Conservation (phyloP, 1,284 basidiomycete genomes). For the Inonotus hispidus region DNA sequence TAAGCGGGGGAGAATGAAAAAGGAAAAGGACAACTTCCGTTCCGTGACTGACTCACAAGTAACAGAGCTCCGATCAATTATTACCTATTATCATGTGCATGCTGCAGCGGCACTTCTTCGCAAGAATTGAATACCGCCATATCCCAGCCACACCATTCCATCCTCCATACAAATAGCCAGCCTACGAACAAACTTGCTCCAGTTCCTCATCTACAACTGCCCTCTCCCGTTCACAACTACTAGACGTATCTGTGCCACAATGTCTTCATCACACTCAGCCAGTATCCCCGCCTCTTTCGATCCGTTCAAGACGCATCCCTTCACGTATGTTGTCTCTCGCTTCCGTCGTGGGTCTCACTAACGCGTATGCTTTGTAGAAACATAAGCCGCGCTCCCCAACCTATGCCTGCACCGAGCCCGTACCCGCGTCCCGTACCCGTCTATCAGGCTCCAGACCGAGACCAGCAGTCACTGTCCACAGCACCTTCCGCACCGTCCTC, state of each 20-base stretch:
- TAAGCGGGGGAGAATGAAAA: not conserved
- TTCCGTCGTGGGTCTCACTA: no score
- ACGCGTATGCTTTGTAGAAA: conserved; percentile 30
- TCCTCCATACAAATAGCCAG: conserved; percentile 9
- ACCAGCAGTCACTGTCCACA: conserved; percentile 19
- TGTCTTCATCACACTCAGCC: conserved; percentile 18
- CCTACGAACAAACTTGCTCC: not conserved
- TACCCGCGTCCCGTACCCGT: conserved; percentile 39
- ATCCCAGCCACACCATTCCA: not conserved
- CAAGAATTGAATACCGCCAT: not conserved
- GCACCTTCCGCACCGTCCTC: conserved; percentile 11
- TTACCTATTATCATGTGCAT: not conserved
- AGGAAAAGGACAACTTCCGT: not conserved
- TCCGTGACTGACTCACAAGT: not conserved
- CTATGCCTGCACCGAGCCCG: conserved; percentile 42
- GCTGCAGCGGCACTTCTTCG: not conserved
- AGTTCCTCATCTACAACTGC: not conserved
- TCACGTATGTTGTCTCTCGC: conserved; percentile 35
- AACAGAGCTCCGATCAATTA: not conserved
- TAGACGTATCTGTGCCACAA: not conserved
- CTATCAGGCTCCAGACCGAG: conserved; percentile 9
- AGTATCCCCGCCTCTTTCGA: conserved; percentile 42
- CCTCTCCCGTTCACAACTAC: not conserved
- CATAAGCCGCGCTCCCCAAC: conserved; percentile 41
- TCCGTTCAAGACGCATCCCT: conserved; percentile 54